Base-by-base conservation (phyloP, 192 early-diverging fungal species). In the Coemansia sp. region DNA sequence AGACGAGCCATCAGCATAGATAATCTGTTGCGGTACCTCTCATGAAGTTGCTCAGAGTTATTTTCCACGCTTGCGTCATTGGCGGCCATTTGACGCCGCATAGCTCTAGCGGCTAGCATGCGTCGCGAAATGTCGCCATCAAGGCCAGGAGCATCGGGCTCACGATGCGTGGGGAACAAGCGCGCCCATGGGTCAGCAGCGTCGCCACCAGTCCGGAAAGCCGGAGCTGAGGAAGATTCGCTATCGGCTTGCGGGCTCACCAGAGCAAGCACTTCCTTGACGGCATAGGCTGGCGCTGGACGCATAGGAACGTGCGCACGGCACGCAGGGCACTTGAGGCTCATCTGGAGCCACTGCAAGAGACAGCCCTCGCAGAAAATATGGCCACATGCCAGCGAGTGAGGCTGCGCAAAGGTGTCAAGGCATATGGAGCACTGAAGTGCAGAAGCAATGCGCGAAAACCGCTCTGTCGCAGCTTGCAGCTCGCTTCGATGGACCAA, bases 371-470 rank as follows among this genome's bases (percentile, higher is more conserved):
- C 58, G 69, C 82, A 83, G 42, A 78, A 83, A 26, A 66, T 66
- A 50, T 83, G 82, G 6, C 82, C 82, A 36, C 82, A 83, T 14
- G 43, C 72, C 12, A 83, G 73, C 26, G 76, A 65, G 38, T 70
- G 70, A 12, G 82, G 76, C 36, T 65, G 63, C 0, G 59, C 36
- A 39, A 75, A 73, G 16, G 74, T 50, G 21, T 83, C 82, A 11
- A 78, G 59, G 41, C 82, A 83, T 3, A 83, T 66, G 11, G 82
- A 56, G 62, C 82, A 83, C 60, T 71, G 72, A 6, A 80, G 59
- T 14, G 71, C 50, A 36, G 66, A 52, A 21, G 37, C 34, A 26
- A 80, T 41, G 37, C 65, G 69, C 41, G 61, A 25, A 25, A 65
- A 3, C 16, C 56, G 39, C 18, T 12, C 31, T 11, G 66, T 57